Evolutionary conservation across 2,329 filamentous ascomycete genomes (phyloP).

Genomic region (Hypoxylon sp.): DNA sequence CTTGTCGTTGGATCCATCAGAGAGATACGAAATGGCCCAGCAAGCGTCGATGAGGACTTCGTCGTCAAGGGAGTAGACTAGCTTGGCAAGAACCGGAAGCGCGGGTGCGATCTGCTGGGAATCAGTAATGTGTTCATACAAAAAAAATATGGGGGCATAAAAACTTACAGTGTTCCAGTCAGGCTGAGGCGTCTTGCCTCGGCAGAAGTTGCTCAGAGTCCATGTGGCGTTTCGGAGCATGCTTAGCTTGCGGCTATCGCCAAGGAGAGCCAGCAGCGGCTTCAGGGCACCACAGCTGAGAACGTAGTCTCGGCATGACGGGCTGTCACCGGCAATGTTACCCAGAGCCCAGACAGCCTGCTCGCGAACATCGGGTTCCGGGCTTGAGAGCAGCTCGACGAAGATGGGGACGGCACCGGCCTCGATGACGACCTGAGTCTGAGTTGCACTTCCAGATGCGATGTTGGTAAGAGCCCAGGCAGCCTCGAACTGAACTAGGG

Average conservation of each 20-base stretch:
- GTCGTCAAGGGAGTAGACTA: constrained; percentile 98
- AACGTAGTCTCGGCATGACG: constrained; percentile 96
- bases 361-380: constrained; percentile 96
- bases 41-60: constrained; percentile 99
- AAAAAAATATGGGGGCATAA: constrained; percentile 4
- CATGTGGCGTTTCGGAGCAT: constrained; percentile 99
- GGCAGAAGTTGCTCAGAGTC: constrained; percentile 99
- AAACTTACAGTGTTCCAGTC: constrained; percentile 92
- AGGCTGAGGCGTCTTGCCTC: constrained; percentile 98
- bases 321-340: constrained; percentile 99
- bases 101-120: constrained; percentile 85
- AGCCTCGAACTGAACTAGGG: constrained; percentile 98
- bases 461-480: constrained; percentile 99
- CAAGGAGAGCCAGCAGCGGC: constrained; percentile 88
- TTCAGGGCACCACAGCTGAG: constrained; percentile 91
- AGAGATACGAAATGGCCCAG: constrained; percentile 99
- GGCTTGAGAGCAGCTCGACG: constrained; percentile 94
- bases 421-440: constrained; percentile 99
- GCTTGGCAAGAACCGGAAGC: constrained; percentile 93
- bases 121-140: constrained; percentile 40
- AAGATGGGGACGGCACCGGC: constrained; percentile 98
- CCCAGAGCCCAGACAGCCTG: constrained; percentile 98
- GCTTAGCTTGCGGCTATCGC: constrained; percentile 98
- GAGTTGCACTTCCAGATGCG: constrained; percentile 94
- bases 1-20: constrained; percentile 98